phyloP scores from a whole-genome alignment of 345 rosid genomes.

The Moricandia arvensis region DNA sequence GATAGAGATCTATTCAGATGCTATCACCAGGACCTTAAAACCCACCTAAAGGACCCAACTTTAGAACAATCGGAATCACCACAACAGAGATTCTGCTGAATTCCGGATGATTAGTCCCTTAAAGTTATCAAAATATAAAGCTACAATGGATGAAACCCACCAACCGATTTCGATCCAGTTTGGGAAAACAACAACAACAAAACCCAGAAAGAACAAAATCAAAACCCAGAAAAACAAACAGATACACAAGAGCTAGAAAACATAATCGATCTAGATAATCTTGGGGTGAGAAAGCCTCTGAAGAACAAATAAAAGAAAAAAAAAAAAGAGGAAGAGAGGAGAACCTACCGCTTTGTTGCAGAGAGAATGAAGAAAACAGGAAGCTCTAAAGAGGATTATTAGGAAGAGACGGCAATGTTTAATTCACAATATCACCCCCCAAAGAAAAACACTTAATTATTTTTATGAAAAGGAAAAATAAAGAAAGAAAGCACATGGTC shows the following conservation, averaged over 20 bases:
- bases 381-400: conserved; percentile 26
- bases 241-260: not conserved
- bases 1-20: conserved; percentile 27
- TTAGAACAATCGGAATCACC: not conserved
- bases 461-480: not conserved
- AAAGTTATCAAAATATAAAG: not conserved
- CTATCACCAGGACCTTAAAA: not conserved
- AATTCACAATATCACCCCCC: conserved; percentile 23
- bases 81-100: conserved; percentile 1
- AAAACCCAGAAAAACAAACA: not conserved
- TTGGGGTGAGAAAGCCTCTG: not conserved
- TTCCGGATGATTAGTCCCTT: not conserved
- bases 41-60: not conserved
- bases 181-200: not conserved
- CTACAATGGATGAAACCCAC: conserved; percentile 23
- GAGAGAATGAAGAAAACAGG: conserved; percentile 4
- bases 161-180: conserved; percentile 26
- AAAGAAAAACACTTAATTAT: not conserved
- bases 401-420: conserved; percentile 27
- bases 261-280: conserved; percentile 18
- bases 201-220: conserved; percentile 13
- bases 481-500: conserved; percentile 24
- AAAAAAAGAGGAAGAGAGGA: conserved; percentile 5
- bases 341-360: conserved; percentile 22
- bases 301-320: not conserved